Percentiles rank a stretch among this genome's conserved stretches.
Conservation (phyloP, 2,329 filamentous ascomycete genomes). For the Rhytidhysteron rufulum region DNA sequence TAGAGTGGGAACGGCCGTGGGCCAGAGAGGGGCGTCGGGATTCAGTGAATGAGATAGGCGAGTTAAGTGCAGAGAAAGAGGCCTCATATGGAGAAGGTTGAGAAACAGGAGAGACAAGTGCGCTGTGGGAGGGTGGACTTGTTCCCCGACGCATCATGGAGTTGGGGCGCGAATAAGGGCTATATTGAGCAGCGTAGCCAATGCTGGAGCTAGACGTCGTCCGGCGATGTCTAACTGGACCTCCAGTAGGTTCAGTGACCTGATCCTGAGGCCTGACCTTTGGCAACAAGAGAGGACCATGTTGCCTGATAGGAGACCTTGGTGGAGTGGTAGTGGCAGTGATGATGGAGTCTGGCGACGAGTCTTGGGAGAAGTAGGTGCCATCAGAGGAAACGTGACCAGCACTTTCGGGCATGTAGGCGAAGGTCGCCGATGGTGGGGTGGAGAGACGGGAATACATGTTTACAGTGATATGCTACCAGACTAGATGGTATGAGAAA, state of each 20-base stretch:
- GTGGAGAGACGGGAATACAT: slow-evolving; percentile 46
- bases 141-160: slow-evolving; percentile 43
- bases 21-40: slow-evolving; percentile 32
- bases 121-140: slow-evolving; percentile 43
- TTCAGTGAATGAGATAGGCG: slow-evolving; percentile 54
- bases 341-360: slow-evolving; percentile 64
- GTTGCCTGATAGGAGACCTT: slow-evolving; percentile 69
- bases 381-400: slow-evolving; percentile 51
- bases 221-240: slow-evolving; percentile 54
- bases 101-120: slow-evolving; percentile 43
- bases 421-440: slow-evolving; percentile 37
- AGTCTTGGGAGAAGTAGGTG: slow-evolving; percentile 62
- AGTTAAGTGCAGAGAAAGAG: slow-evolving; percentile 53
- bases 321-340: slow-evolving; percentile 67
- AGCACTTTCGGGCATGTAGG: slow-evolving; percentile 37
- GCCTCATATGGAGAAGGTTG: slow-evolving; percentile 39
- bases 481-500: slow-evolving; percentile 24
- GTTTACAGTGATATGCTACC: slow-evolving; percentile 31
- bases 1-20: slow-evolving; percentile 39
- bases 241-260: slow-evolving; percentile 58
- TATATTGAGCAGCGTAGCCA: slow-evolving; percentile 42
- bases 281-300: slow-evolving; percentile 75
- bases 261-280: slow-evolving; percentile 86
- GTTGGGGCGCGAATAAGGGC: slow-evolving; percentile 47
- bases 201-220: slow-evolving; percentile 49